Base-by-base conservation (phyloP, 2,329 filamentous ascomycete genomes). In the Fusarium sp. region DNA sequence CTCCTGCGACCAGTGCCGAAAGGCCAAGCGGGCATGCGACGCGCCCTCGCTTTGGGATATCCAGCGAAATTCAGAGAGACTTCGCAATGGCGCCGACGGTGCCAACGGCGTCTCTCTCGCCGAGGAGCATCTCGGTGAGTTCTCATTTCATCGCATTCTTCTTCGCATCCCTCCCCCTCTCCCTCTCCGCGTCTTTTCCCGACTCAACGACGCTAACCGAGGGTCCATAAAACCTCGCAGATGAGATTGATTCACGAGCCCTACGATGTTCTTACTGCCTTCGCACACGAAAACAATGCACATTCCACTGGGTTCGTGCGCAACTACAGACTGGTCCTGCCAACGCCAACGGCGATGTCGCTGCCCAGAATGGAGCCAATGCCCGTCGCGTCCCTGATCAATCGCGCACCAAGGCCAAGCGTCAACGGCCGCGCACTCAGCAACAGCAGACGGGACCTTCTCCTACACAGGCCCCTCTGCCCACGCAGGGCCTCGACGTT, bases 41-140 rank as follows among this genome's bases (percentile, higher is more conserved):
- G 77, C 77, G 73, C 77, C 77, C 22, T 79, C 77, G 8, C 54
- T 79, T n/a, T 79, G 77, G 77, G 77, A 79, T 22, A 79, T 79
- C 22, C 77, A 79, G 47, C 76, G 77, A 68, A 79, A 79, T 65
- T 62, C 76, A 3, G 77, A 77, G 64, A 78, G 77, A 54, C 61
- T 76, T 65, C 77, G 74, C 57, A 70, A 70, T 50, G 74, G 67
- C 59, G 27, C 61, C 29, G 77, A 79, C 27, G 70, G 72, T 38
- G 52, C 68, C 56, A 74, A 69, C 36, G 72, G 72, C 29, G 69
- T 70, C 33, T 78, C 77, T 35, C 75, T 78, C 45, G 77, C 77
- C 29, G 77, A 79, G 47, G 77, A 79, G 31, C 77, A 78, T 56
- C 74, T 79, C 22, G 77, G 77, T 79, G 67, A 77, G 77, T 76